Conservation (phyloP, 306 rosid species). For the Corylus americana region DNA sequence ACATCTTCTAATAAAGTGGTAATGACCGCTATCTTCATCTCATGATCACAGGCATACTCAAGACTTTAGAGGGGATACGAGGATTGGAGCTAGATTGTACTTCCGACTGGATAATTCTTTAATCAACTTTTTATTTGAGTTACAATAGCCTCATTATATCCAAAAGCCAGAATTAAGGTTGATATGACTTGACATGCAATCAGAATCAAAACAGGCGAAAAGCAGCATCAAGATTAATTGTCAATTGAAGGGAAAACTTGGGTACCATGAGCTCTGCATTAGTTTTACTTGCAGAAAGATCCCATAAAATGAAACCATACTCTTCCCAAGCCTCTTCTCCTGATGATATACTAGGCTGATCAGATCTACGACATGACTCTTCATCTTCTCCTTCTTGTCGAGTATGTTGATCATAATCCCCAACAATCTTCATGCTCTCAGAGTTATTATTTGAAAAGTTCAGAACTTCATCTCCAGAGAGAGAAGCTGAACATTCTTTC, state of each 20-base stretch:
- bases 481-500: constrained; percentile 34
- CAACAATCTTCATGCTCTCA: constrained; percentile 50
- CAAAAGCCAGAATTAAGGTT: background rate
- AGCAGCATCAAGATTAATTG: constrained; percentile 7
- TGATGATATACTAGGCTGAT: constrained; percentile 11
- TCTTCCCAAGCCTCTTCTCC: constrained; percentile 77
- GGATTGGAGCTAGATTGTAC: background rate
- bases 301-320: constrained; percentile 88
- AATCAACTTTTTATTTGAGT: background rate
- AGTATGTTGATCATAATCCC: constrained; percentile 36
- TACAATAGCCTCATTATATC: background rate
- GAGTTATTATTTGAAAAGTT: constrained; percentile 20
- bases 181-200: background rate
- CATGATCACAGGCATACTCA: background rate
- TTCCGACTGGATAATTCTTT: background rate
- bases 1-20: background rate
- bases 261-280: constrained; percentile 92
- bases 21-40: background rate
- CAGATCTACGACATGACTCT: constrained; percentile 18
- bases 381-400: constrained; percentile 26
- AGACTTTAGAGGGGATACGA: background rate
- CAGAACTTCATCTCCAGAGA: constrained; percentile 11
- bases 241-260: background rate
- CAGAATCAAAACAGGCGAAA: background rate
- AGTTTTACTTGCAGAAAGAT: constrained; percentile 72